Base-by-base conservation (phyloP, 2,329 filamentous ascomycete species). In the Penicillium sp. region DNA sequence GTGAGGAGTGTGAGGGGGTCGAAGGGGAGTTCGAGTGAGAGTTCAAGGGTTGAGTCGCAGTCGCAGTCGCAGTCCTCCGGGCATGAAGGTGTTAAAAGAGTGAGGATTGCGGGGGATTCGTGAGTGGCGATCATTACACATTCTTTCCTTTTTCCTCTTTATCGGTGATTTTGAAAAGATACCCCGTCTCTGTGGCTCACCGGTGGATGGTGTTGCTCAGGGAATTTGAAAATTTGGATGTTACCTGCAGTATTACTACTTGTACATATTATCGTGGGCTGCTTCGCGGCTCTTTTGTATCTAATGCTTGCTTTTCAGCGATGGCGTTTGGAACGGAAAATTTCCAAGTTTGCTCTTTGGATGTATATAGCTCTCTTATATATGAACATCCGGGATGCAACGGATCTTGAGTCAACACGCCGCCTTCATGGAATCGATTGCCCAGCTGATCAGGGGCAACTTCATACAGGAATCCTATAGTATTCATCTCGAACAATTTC, bases 231-330 rank as follows among this genome's bases (percentile, higher is more conserved):
- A 57, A 33, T 11, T 33, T 33, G 30, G 10, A 11, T 33, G 11
- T 11, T 33, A 33, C 30, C 11, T 6, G 30, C 30, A 33, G 10
- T 33, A 33, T 33, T 11, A 33, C 30, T 33, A 28, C 1, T 19
- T 48, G 45, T 30, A 30, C 16, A 48, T 48, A 22, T 8, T 16
- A 14, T n/a, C 28, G 46, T 33, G 46, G 46, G 35, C 26, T 22
- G 11, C 4, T 51, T 5, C 10, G 19, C 14, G n/a, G 10, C 8
- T 25, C 16, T 35, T 14, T 33, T 37, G 45, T 28, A 11, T 26
- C n/a, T 55, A 1, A 16, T 8, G 35, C 30, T 35, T 55, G 55
- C 55, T 52, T 51, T 48, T 51, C 13, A 58, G 55, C 55, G 55
- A 52, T 35, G 55, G 55, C 37, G 55, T 58, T 57, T 45, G 35